A percentile compares a stretch with the other conserved stretches of the same genome.
phyloP scores from a whole-genome alignment of 2,329 filamentous ascomycete species.

The Xylariales sp. region DNA sequence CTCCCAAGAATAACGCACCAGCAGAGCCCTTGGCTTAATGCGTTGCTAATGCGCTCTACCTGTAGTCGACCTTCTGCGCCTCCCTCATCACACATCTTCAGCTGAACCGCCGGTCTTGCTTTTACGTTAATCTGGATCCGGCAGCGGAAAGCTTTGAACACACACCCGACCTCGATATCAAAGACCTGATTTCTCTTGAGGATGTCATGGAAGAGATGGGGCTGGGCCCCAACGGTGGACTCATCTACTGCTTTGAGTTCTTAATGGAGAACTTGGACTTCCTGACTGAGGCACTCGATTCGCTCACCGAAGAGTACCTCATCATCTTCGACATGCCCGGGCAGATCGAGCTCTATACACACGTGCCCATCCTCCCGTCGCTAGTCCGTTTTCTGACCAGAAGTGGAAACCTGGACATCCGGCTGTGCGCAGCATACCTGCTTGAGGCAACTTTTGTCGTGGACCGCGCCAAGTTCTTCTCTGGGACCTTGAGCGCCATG shows the following conservation, averaged over 20 bases:
- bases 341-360: slow-evolving; percentile 97
- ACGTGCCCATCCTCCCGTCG: slow-evolving; percentile 85
- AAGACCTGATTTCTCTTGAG: slow-evolving; percentile 81
- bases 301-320: slow-evolving; percentile 88
- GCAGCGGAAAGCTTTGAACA: slow-evolving; percentile 92
- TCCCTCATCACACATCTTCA: slow-evolving; percentile 89
- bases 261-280: slow-evolving; percentile 72
- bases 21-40: too few species aligned
- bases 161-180: slow-evolving; percentile 79
- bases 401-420: slow-evolving; percentile 78
- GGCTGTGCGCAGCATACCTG: slow-evolving; percentile 88
- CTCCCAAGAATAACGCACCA: too few species aligned
- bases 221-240: slow-evolving; percentile 67
- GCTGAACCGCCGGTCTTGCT: slow-evolving; percentile 86
- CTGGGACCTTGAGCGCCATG: slow-evolving; percentile 93
- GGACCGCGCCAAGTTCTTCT: slow-evolving; percentile 95
- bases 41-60: too few species aligned
- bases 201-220: slow-evolving; percentile 74
- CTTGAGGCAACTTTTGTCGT: slow-evolving; percentile 95
- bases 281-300: slow-evolving; percentile 64
- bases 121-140: slow-evolving; percentile 97
- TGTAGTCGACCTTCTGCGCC: slow-evolving; percentile 86
- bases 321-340: slow-evolving; percentile 99
- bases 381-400: slow-evolving; percentile 79
- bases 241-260: slow-evolving; percentile 72